Conservation (phyloP, 2,329 filamentous ascomycete genomes). For the Stagonosporopsis vannaccii region DNA sequence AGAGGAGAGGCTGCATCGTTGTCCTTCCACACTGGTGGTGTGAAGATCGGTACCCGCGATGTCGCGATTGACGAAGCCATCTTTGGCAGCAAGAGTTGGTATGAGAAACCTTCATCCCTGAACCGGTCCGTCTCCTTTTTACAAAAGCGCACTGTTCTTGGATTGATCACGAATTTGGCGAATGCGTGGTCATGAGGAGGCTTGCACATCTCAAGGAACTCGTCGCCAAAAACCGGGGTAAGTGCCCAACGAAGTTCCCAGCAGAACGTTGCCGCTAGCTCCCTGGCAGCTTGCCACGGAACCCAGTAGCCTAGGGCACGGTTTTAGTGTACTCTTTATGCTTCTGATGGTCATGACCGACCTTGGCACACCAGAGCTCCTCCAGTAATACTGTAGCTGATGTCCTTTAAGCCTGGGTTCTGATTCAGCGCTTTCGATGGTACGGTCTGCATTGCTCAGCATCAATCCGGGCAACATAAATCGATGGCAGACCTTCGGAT, state of each 20-base stretch:
- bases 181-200: constrained; percentile 68
- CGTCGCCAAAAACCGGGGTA: constrained; percentile 86
- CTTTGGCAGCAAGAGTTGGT: constrained; percentile 4
- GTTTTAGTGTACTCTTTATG: constrained; percentile 13
- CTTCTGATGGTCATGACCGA: constrained; percentile 15
- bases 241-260: constrained; percentile 81
- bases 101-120: constrained; percentile 34
- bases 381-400: constrained; percentile 93
- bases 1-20: constrained; percentile 32
- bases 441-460: constrained; percentile 69
- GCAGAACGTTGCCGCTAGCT: constrained; percentile 90
- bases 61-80: constrained; percentile 14
- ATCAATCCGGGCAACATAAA: background rate
- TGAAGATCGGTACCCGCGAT: constrained; percentile 22
- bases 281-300: constrained; percentile 84
- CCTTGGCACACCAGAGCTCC: constrained; percentile 85
- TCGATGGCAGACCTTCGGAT: constrained; percentile 74
- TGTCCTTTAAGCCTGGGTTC: constrained; percentile 85
- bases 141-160: constrained; percentile 49
- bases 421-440: constrained; percentile 75
- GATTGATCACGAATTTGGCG: constrained; percentile 56
- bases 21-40: constrained; percentile 22
- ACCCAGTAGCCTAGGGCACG: constrained; percentile 85
- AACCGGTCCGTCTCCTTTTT: constrained; percentile 49
- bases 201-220: constrained; percentile 78